Evolutionary conservation across 345 rosid genomes (phyloP).

Genomic region (Clausena lansium): DNA sequence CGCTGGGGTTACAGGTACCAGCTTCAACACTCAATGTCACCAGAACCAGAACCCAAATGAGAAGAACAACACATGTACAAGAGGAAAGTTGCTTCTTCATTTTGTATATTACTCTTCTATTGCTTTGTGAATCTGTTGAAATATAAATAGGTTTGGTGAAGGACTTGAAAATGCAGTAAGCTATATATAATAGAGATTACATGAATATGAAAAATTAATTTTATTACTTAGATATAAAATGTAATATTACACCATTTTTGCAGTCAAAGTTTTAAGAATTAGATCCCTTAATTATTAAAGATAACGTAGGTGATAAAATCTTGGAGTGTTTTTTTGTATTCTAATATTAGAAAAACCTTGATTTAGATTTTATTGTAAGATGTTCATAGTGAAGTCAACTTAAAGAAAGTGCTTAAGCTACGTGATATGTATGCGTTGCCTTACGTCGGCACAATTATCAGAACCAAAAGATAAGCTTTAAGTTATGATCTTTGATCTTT

Average conservation of each 20-base stretch:
- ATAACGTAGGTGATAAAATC: background rate
- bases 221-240: too few species aligned
- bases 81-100: too few species aligned
- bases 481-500: too few species aligned
- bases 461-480: too few species aligned
- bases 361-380: background rate
- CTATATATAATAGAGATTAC: background rate
- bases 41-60: background rate
- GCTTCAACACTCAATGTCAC: background rate
- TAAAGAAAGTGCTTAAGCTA: background rate
- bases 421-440: background rate
- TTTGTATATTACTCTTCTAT: too few species aligned
- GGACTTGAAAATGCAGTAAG: background rate
- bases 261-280: background rate
- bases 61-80: too few species aligned
- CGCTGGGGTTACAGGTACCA: constrained; percentile 21
- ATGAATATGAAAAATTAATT: background rate
- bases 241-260: background rate
- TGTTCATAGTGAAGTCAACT: background rate
- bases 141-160: background rate
- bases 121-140: too few species aligned
- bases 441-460: background rate
- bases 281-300: background rate
- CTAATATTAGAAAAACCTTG: background rate
- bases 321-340: too few species aligned